Conservation (phyloP, 768 basidiomycete species). For the Boletus rufocinnamomeus region DNA sequence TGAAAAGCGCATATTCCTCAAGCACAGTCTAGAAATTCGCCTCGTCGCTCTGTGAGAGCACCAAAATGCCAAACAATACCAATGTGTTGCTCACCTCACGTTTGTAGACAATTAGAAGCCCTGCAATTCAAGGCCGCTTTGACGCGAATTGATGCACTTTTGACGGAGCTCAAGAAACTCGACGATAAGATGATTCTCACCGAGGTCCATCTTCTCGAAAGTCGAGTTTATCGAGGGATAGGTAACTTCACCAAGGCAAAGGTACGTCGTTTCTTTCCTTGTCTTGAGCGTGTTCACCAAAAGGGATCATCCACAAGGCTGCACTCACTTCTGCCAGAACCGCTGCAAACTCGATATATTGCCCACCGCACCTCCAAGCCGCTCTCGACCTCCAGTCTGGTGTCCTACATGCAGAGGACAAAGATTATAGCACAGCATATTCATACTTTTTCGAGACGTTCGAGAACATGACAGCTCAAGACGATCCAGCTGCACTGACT, state of each 20-base stretch:
- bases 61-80: neutral
- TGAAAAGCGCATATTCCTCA: conserved; percentile 94
- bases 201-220: conserved; percentile 94
- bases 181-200: conserved; percentile 99
- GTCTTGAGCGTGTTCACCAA: neutral
- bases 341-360: conserved; percentile 95
- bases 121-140: conserved; percentile 79
- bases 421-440: conserved; percentile 96
- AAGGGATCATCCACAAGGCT: conserved; percentile 47
- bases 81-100: conserved; percentile 6
- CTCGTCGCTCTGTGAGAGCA: conserved; percentile 68
- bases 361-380: conserved; percentile 67
- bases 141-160: conserved; percentile 77
- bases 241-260: conserved; percentile 91
- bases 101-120: conserved; percentile 67
- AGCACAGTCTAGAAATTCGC: conserved; percentile 90
- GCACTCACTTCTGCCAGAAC: conserved; percentile 89
- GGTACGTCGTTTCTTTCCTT: conserved; percentile 41
- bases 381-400: conserved; percentile 71
- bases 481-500: conserved; percentile 70
- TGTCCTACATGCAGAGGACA: conserved; percentile 93
- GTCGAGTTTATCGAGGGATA: conserved; percentile 85
- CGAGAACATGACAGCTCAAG: conserved; percentile 81
- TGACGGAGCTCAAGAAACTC: conserved; percentile 87
- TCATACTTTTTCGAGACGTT: conserved; percentile 98